These are phyloP conservation scores for Colletotrichum lindemuthianum DNA, from an alignment of 2,329 filamentous ascomycete species.

Conservation along the genomic window DNA sequence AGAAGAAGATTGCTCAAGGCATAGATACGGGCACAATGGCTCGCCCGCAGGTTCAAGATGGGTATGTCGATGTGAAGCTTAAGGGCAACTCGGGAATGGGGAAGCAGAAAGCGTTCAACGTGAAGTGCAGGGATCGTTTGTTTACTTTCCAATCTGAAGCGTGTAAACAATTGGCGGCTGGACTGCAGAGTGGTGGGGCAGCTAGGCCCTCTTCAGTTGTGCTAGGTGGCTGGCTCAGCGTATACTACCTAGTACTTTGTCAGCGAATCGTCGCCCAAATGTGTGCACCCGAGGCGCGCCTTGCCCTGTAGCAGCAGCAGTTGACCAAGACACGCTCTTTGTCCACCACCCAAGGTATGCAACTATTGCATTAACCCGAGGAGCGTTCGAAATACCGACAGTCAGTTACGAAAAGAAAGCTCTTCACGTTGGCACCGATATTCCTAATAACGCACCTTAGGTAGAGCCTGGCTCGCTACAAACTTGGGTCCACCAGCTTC, in stretches of 20 bases:
- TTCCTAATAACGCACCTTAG: too few relatives aligned
- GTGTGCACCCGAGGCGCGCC: slow-evolving; percentile 9
- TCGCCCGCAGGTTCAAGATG: slow-evolving; percentile 12
- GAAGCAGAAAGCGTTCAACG: slow-evolving; percentile 27
- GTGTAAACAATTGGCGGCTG: slow-evolving; percentile 35
- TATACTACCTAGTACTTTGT: too few relatives aligned
- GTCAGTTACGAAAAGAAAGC: too few relatives aligned
- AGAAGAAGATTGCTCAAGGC: slow-evolving; percentile 31
- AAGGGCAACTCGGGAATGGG: slow-evolving; percentile 16
- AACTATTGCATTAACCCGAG: too few relatives aligned
- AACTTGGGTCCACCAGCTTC: too few relatives aligned
- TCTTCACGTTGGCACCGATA: too few relatives aligned
- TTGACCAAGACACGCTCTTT: slow-evolving; percentile 29
- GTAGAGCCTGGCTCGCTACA: too few relatives aligned
- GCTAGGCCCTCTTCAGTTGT: slow-evolving; percentile 7
- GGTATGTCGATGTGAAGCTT: slow-evolving; percentile 10
- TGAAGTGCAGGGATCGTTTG: slow-evolving; percentile 34
- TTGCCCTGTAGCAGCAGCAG: slow-evolving; percentile 1
- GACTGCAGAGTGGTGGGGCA: slow-evolving; percentile 28
- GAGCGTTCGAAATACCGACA: too few relatives aligned
- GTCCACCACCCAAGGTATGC: neutral
- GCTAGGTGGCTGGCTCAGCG: slow-evolving; percentile 11
- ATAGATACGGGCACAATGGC: slow-evolving; percentile 29
- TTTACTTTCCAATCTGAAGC: slow-evolving; percentile 33
- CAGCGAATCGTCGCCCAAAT: slow-evolving; percentile 20